These are phyloP conservation scores for Solanum gandarillasii DNA, from an alignment of 257 asterid genomes.

Conservation along the genomic window DNA sequence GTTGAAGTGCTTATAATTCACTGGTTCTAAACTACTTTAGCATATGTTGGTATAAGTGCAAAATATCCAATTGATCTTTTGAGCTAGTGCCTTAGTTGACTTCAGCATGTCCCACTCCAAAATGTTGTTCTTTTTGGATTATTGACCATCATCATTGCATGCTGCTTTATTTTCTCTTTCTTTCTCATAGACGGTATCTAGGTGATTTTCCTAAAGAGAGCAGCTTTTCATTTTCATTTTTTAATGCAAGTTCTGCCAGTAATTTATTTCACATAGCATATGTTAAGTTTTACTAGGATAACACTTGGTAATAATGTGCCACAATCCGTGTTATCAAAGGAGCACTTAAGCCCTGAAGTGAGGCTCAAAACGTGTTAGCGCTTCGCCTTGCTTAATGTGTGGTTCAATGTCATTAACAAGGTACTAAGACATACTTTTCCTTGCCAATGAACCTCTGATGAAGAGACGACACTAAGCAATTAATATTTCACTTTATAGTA, in stretches of 20 bases:
- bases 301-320: background rate
- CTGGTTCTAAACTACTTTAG: background rate
- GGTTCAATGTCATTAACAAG: background rate
- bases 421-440: background rate
- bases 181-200: background rate
- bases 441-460: background rate
- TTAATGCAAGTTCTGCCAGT: background rate
- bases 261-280: background rate
- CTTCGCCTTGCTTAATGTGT: background rate
- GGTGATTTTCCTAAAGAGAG: background rate
- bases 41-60: background rate
- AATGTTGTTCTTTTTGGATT: background rate
- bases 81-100: background rate
- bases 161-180: background rate
- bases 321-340: background rate
- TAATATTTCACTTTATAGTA: background rate
- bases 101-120: background rate
- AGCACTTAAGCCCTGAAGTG: background rate
- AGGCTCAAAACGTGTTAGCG: background rate
- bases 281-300: background rate
- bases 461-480: background rate
- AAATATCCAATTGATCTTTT: background rate
- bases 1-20: background rate
- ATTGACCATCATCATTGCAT: background rate
- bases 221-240: background rate